These are phyloP conservation scores for Lasiosphaeriaceae sp. DNA, from an alignment of 495 filamentous ascomycete genomes.

Conservation along the genomic window DNA sequence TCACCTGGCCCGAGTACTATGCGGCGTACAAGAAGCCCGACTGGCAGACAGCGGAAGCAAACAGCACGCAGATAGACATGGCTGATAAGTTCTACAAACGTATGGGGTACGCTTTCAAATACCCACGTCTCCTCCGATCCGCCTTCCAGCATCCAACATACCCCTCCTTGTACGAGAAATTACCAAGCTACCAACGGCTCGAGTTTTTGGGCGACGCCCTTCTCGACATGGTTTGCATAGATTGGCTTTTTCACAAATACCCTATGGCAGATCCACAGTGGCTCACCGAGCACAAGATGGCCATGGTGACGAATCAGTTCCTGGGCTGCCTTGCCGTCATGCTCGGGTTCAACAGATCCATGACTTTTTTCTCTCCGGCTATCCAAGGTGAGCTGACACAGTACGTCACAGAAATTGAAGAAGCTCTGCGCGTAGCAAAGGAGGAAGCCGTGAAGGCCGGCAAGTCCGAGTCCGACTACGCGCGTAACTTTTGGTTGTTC, in stretches of 20 bases:
- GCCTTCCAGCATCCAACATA: conserved; percentile 90
- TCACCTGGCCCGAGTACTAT: conserved; percentile 67
- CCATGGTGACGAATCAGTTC: conserved; percentile 98
- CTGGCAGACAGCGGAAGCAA: conserved; percentile 61
- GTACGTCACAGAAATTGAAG: conserved; percentile 65
- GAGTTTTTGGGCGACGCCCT: conserved; percentile 93
- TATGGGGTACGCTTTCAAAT: conserved; percentile 76
- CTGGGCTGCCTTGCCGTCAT: conserved; percentile 75
- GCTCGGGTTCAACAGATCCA: conserved; percentile 70
- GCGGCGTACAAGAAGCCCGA: conserved; percentile 63
- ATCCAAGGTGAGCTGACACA: conserved; percentile 61
- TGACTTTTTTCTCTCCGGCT: conserved; percentile 56
- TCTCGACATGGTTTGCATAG: conserved; percentile 82
- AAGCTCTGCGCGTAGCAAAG: conserved; percentile 48
- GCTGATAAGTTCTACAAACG: conserved; percentile 59
- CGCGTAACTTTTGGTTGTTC: conserved; percentile 74
- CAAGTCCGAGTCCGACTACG: conserved; percentile 39
- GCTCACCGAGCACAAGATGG: conserved; percentile 99
- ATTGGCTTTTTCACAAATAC: conserved; percentile 70
- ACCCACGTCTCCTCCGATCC: conserved; percentile 71
- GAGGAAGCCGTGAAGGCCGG: conserved; percentile 31
- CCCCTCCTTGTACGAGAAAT: conserved; percentile 60
- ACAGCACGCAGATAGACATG: conserved; percentile 63
- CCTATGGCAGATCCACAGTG: conserved; percentile 87
- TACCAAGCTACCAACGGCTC: conserved; percentile 87